Conservation (phyloP, 176 grass and related monocot species). For the Echinochloa phyllopogon region DNA sequence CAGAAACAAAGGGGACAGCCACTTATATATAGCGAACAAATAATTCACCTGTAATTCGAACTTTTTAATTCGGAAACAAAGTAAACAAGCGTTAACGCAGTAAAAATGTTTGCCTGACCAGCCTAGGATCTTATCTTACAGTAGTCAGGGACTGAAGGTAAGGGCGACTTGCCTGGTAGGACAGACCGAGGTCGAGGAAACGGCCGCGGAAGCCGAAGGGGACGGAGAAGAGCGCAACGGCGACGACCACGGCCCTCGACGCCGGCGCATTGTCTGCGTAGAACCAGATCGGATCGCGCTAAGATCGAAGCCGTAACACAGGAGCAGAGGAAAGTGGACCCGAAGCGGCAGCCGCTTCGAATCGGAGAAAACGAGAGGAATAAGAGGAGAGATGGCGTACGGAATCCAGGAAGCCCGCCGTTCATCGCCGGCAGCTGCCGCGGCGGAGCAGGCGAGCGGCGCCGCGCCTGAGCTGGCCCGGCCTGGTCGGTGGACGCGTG, state of each 20-base stretch:
- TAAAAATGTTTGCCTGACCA: not conserved
- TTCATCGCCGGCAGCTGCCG: slow-evolving; percentile 65
- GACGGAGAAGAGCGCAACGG: slow-evolving; percentile 73
- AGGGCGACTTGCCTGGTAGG: slow-evolving; percentile 66
- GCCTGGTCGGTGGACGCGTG: slow-evolving; percentile 31
- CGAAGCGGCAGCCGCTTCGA: not conserved
- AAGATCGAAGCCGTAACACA: not conserved
- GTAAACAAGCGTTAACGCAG: not conserved
- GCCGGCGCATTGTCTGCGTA: slow-evolving; percentile 86
- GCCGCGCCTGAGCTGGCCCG: not conserved
- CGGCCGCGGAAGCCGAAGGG: slow-evolving; percentile 64
- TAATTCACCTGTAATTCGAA: not conserved
- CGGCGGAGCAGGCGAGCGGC: slow-evolving; percentile 1
- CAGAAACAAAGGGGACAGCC: not conserved
- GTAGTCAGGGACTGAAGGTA: not conserved
- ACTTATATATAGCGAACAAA: not conserved
- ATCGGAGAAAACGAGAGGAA: not conserved
- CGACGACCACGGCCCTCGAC: slow-evolving; percentile 72
- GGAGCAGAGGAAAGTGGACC: not conserved
- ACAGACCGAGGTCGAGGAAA: slow-evolving; percentile 71
- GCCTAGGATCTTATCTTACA: not conserved
- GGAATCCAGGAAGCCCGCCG: slow-evolving; percentile 84
- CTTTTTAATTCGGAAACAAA: not conserved
- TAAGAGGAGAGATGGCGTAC: slow-evolving; percentile 35
- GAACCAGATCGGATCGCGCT: slow-evolving; percentile 23